A percentile compares a stretch with the other conserved stretches of the same genome.
These are phyloP conservation scores for Sphagnum magellanicum DNA, from an alignment of 228 moss, liverwort and hornwort species.

Conservation along the genomic window DNA sequence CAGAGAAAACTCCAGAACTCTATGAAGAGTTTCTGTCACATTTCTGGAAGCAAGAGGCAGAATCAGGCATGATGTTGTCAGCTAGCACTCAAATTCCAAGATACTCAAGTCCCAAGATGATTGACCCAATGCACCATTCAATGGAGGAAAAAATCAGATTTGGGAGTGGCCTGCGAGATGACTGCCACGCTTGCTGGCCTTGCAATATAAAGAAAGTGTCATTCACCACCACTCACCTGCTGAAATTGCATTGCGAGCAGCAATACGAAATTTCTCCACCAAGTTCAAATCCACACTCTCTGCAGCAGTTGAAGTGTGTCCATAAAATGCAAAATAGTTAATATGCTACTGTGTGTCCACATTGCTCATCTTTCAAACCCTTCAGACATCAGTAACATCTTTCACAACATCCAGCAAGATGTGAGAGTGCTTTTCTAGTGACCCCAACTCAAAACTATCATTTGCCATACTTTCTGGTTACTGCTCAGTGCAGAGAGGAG, in stretches of 20 bases:
- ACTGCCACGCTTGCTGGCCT: too few species aligned
- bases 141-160: too few species aligned
- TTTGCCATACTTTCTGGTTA: not conserved
- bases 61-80: not conserved
- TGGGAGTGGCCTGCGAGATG: too few species aligned
- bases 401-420: not conserved
- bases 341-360: slow-evolving; percentile 2
- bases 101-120: too few species aligned
- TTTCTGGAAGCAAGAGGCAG: not conserved
- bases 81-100: not conserved
- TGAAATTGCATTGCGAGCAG: slow-evolving; percentile 46
- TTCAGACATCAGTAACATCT: not conserved
- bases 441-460: not conserved
- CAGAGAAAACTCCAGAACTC: not conserved
- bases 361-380: not conserved
- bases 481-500: slow-evolving; percentile 21
- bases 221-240: slow-evolving; percentile 22
- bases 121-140: too few species aligned
- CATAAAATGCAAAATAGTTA: not conserved
- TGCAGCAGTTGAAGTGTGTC: slow-evolving; percentile 6
- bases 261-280: slow-evolving; percentile 41
- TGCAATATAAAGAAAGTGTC: too few species aligned
- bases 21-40: too few species aligned
- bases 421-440: not conserved
- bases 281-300: slow-evolving; percentile 30